phyloP scores from a whole-genome alignment of 345 rosid species.

The Pseudoturritis turrita region DNA sequence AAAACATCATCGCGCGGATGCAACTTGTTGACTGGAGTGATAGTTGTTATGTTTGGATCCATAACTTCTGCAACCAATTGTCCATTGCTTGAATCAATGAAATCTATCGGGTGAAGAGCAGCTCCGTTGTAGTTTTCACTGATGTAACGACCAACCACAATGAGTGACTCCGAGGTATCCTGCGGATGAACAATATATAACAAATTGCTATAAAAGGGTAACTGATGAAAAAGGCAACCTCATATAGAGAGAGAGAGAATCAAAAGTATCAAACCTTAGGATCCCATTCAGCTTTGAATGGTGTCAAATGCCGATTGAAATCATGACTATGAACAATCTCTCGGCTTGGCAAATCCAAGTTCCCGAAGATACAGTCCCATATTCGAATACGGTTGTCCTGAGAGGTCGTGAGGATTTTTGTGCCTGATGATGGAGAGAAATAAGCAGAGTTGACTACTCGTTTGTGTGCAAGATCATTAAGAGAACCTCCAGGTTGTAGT shows the following conservation, averaged over 20 bases:
- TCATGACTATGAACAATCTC: constrained; percentile 99
- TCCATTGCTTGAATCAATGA: constrained; percentile 77
- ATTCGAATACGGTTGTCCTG: constrained; percentile 88
- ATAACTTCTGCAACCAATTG: constrained; percentile 88
- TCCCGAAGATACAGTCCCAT: constrained; percentile 89
- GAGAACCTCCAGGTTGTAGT: constrained; percentile 57
- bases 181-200: constrained; percentile 28
- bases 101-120: constrained; percentile 94
- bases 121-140: constrained; percentile 88
- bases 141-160: constrained; percentile 85
- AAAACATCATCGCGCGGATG: constrained; percentile 91
- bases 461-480: constrained; percentile 60
- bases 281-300: constrained; percentile 99
- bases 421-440: constrained; percentile 86
- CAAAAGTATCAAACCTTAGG: constrained; percentile 58
- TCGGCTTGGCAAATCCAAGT: constrained; percentile 79
- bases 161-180: constrained; percentile 89
- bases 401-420: constrained; percentile 79
- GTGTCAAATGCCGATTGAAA: constrained; percentile 87
- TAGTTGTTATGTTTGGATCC: constrained; percentile 94
- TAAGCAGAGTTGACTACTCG: constrained; percentile 96
- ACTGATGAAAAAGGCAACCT: neutral
- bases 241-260: neutral
- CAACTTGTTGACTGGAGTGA: constrained; percentile 88
- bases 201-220: neutral